These are phyloP conservation scores for Tulasnella sp. DNA, from an alignment of 768 basidiomycete species.

Conservation along the genomic window DNA sequence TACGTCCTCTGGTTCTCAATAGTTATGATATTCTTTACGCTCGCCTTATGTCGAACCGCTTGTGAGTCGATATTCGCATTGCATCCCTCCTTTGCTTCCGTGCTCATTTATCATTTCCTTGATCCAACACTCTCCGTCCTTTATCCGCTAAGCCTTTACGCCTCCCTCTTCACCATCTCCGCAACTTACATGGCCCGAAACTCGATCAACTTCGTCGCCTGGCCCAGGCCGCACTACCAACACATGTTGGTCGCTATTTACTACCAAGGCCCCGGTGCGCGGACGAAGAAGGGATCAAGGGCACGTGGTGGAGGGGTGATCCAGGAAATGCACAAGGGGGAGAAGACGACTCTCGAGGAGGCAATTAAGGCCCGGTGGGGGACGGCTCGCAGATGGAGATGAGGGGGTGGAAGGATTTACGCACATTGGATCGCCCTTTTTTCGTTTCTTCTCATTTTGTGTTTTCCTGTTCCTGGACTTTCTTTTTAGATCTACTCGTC, in stretches of 20 bases:
- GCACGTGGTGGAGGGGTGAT: conserved; percentile 11
- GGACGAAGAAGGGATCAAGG: not conserved
- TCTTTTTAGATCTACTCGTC: too few species aligned
- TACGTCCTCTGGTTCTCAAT: conserved; percentile 73
- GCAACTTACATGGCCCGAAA: conserved; percentile 69
- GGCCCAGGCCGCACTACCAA: conserved; percentile 69
- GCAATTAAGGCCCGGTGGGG: not conserved
- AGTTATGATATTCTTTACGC: conserved; percentile 82
- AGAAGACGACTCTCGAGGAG: conserved; percentile 19
- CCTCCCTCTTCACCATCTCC: conserved; percentile 57
- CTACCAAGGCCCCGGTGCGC: conserved; percentile 75
- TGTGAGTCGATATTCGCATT: conserved; percentile 49
- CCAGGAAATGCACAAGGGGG: not conserved
- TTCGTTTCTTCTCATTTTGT: not conserved
- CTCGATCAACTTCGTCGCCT: conserved; percentile 91
- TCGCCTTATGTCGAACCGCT: conserved; percentile 82
- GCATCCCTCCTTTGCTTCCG: not conserved
- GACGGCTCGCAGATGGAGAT: not conserved
- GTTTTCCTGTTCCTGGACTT: not conserved
- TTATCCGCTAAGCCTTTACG: conserved; percentile 83
- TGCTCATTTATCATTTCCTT: not conserved
- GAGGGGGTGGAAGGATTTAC: not conserved
- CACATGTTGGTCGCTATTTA: conserved; percentile 72
- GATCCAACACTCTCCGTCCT: conserved; percentile 76
- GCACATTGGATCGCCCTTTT: not conserved